Evolutionary conservation across 2,329 filamentous ascomycete genomes (phyloP).

Genomic region (Aulographum hederae): DNA sequence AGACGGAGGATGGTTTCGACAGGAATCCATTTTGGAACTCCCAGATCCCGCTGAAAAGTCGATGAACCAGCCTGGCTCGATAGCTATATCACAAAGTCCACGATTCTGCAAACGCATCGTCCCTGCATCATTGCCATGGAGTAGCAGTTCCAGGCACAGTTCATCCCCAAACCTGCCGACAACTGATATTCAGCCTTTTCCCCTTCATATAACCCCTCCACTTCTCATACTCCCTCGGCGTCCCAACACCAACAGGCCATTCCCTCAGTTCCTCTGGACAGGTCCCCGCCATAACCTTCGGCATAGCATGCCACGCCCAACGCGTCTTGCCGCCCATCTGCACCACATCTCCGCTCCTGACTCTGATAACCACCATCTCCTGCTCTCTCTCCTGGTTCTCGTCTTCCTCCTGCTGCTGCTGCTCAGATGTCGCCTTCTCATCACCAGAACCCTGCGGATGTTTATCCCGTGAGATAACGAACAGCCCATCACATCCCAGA

Average conservation of each 20-base stretch:
- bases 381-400: too few species aligned
- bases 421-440: too few species aligned
- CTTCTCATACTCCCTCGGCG: constrained; percentile 7
- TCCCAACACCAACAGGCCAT: constrained; percentile 52
- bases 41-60: too few species aligned
- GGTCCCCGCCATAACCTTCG: constrained; percentile 62
- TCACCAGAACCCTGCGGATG: too few species aligned
- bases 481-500: constrained; percentile 77
- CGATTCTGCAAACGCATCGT: too few species aligned
- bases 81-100: too few species aligned
- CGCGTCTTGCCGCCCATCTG: constrained; percentile 72
- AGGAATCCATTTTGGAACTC: constrained; percentile 28
- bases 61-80: too few species aligned
- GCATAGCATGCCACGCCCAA: constrained; percentile 91
- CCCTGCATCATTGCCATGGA: too few species aligned
- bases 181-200: constrained; percentile 83
- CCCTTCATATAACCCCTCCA: constrained; percentile 80
- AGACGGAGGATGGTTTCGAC: constrained; percentile 18
- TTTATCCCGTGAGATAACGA: constrained; percentile 55
- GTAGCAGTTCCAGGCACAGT: too few species aligned
- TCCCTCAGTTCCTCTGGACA: constrained; percentile 57
- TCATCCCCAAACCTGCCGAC: constrained; percentile 91
- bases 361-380: constrained; percentile 44
- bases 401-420: too few species aligned
- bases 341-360: constrained; percentile 73